Percentiles rank a stretch among this genome's conserved stretches.
Conservation (phyloP, 2,329 filamentous ascomycete genomes). For the Sclerotinia sclerotiorum region DNA sequence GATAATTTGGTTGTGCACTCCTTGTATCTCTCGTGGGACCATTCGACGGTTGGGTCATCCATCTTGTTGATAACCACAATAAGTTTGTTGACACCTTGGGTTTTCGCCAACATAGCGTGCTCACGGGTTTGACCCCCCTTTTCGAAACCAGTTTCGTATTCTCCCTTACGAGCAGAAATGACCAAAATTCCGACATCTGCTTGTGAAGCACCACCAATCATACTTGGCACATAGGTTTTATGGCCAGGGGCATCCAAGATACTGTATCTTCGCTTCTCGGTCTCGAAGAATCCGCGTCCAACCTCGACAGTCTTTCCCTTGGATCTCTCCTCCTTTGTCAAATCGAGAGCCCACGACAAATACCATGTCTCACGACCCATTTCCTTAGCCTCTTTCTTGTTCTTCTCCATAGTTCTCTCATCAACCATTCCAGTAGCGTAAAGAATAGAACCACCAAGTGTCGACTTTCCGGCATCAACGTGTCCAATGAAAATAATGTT, state of each 20-base stretch:
- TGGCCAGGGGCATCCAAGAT: slow-evolving; percentile 96
- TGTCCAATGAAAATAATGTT: slow-evolving; percentile 98
- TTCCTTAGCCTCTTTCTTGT: slow-evolving; percentile 95
- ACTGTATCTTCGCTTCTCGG: slow-evolving; percentile 92
- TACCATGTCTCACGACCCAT: slow-evolving; percentile 98
- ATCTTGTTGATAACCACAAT: slow-evolving; percentile 98
- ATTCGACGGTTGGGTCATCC: slow-evolving; percentile 95
- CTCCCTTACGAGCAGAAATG: slow-evolving; percentile 93
- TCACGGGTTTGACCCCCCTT: slow-evolving; percentile 95
- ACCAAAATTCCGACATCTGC: slow-evolving; percentile 93
- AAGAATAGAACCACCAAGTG: slow-evolving; percentile 87
- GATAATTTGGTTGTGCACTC: slow-evolving; percentile 89
- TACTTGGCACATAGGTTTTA: slow-evolving; percentile 97
- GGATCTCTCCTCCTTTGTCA: slow-evolving; percentile 92
- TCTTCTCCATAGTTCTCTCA: slow-evolving; percentile 96
- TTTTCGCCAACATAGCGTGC: slow-evolving; percentile 97
- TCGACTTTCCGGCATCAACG: slow-evolving; percentile 98
- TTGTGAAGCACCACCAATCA: slow-evolving; percentile 94
- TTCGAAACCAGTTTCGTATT: slow-evolving; percentile 98
- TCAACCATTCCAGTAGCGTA: slow-evolving; percentile 99
- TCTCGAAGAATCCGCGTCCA: slow-evolving; percentile 93
- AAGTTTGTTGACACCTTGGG: slow-evolving; percentile 95
- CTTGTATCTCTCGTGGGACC: slow-evolving; percentile 88
- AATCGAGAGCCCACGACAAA: slow-evolving; percentile 94
- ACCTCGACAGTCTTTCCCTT: slow-evolving; percentile 99